phyloP scores from a whole-genome alignment of 805 yeast genomes.

The Nakazawaea sp. region DNA sequence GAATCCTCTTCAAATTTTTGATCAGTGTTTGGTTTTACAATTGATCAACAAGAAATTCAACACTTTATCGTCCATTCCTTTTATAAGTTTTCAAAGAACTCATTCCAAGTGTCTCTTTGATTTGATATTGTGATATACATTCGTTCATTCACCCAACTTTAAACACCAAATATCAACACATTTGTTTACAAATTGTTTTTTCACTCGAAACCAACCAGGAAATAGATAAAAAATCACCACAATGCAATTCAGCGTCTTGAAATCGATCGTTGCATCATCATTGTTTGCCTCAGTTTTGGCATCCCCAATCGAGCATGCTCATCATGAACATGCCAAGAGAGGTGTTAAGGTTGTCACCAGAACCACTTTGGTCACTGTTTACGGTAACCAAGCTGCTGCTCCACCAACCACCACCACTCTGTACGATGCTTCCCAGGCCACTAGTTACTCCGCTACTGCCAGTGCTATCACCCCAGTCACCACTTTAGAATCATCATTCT shows the following conservation, averaged over 20 bases:
- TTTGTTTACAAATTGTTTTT: background rate
- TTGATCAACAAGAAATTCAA: too few species aligned
- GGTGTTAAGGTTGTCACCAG: conserved; percentile 40
- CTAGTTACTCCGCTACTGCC: conserved; percentile 15
- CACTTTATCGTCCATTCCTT: too few species aligned
- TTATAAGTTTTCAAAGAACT: too few species aligned
- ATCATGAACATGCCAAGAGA: conserved; percentile 53
- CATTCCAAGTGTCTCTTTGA: too few species aligned
- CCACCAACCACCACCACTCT: conserved; percentile 22
- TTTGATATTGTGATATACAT: too few species aligned
- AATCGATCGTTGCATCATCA: conserved; percentile 37
- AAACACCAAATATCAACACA: too few species aligned
- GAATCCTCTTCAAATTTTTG: too few species aligned
- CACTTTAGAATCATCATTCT: conserved; percentile 19
- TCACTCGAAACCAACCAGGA: background rate
- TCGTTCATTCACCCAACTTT: too few species aligned
- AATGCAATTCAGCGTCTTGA: conserved; percentile 30
- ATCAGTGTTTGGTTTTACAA: too few species aligned
- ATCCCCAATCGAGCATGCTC: conserved; percentile 55
- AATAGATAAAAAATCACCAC: background rate
- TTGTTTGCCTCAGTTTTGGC: conserved; percentile 46
- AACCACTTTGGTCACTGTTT: conserved; percentile 43
- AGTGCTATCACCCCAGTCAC: conserved; percentile 21
- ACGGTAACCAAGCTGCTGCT: conserved; percentile 24
- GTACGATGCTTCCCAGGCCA: conserved; percentile 21